Base-by-base conservation (phyloP, 306 rosid genomes). In the Senna tora region DNA sequence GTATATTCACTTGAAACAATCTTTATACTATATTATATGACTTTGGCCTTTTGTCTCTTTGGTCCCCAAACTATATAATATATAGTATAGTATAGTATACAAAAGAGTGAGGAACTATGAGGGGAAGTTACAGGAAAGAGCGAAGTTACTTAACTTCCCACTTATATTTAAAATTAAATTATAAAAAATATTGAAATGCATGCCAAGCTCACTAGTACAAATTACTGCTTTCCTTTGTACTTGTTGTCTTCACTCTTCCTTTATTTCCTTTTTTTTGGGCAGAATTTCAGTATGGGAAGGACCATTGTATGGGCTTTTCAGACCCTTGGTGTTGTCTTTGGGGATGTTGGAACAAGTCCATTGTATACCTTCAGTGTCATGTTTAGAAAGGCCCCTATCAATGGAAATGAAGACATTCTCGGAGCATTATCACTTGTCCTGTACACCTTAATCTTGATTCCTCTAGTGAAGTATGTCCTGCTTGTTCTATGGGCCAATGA, bases 321-420 rank as follows among this genome's bases (percentile, higher is more conserved):
- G 76, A 90, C 96, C 53, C 96, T 90, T 71, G 98, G 98, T 75
- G 90, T 93, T 76, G 97, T 93, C 65, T 93, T 93, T 79, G 98
- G 98, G 62, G 98, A 93, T 80, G 98, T 93, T 84, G 98, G 98
- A 74, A 93, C 97, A 9, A 90, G 98, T 74, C 98, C 98, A 41
- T 78, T 93, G 72, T 93, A 93, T 77, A 89, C 98, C 32, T 90
- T 93, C 80, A 81, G 90, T 71, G 98, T 93, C 60, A 90, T 93
- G 93, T 93, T 93, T 72, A 87, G 83, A 72, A 93, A 93, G 81
- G 93, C 93, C 33, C 97, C 98, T 69, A 89, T 93, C 32, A 77
- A 87, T 52, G 97, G 73, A 43, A 59, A 84, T 62, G 98, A 90
- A 82, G 98, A 93, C 71, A 84, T 93, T 83, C 75, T 93, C 55